A percentile compares a stretch with the other conserved stretches of the same genome.
Conservation (phyloP, 1,284 basidiomycete genomes). For the Ustilago sp. region DNA sequence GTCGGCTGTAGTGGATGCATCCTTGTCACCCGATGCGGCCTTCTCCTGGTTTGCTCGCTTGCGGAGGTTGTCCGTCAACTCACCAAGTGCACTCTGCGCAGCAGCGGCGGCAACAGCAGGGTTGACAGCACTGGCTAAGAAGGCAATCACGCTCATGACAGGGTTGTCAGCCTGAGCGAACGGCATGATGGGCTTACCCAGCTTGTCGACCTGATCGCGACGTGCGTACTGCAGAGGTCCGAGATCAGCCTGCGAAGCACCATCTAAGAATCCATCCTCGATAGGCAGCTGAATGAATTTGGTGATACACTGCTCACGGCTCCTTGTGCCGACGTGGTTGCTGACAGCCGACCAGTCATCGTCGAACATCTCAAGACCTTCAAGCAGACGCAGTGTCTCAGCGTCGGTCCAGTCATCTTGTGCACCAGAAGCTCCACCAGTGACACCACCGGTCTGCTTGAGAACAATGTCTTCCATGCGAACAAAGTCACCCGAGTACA, state of each 20-base stretch:
- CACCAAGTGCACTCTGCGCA: constrained; percentile 85
- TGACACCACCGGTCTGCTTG: constrained; percentile 71
- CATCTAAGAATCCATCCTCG: constrained; percentile 85
- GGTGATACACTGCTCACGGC: constrained; percentile 92
- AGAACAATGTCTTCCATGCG: constrained; percentile 76
- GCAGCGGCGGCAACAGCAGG: constrained; percentile 92
- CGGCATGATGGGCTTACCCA: constrained; percentile 72
- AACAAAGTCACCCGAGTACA: constrained; percentile 98
- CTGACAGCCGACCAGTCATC: constrained; percentile 95
- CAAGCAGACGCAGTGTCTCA: constrained; percentile 87
- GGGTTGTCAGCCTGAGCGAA: constrained; percentile 97
- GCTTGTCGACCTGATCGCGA: constrained; percentile 54
- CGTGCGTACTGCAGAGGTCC: constrained; percentile 79
- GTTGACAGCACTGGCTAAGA: constrained; percentile 90
- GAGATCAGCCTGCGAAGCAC: constrained; percentile 72
- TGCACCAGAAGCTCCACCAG: constrained; percentile 71
- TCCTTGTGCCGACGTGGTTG: constrained; percentile 89
- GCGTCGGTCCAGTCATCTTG: constrained; percentile 90
- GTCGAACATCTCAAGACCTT: constrained; percentile 97
- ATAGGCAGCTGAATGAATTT: constrained; percentile 97
- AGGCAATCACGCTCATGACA: constrained; percentile 97
- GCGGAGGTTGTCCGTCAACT: constrained; percentile 68
- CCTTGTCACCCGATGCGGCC: constrained; percentile 14
- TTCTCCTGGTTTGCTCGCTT: constrained; percentile 44
- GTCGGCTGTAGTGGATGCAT: constrained; percentile 12